Conservation (phyloP, 2,329 filamentous ascomycete species). For the Orbilia quercus region DNA sequence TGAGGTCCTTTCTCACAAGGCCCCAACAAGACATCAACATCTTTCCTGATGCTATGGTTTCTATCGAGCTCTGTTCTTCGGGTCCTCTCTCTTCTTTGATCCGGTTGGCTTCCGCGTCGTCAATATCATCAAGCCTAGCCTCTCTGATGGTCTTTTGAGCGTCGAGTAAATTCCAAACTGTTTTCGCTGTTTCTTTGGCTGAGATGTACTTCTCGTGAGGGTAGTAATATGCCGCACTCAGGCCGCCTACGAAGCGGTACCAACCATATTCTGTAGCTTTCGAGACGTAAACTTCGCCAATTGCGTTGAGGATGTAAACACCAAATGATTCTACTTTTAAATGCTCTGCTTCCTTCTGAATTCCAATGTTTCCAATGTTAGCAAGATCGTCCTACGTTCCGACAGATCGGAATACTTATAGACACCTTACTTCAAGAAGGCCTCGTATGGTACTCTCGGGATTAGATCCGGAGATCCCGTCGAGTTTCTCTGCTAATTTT, state of each 20-base stretch:
- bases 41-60: constrained; percentile 42
- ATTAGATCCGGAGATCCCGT: not conserved
- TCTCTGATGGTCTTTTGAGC: constrained; percentile 39
- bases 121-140: constrained; percentile 26
- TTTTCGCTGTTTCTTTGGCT: constrained; percentile 41
- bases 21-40: constrained; percentile 41
- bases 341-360: constrained; percentile 36
- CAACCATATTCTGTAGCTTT: constrained; percentile 38
- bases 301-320: constrained; percentile 42
- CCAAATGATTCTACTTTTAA: constrained; percentile 47
- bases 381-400: not conserved
- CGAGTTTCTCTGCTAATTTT: constrained; percentile 20
- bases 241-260: constrained; percentile 19
- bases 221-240: constrained; percentile 41
- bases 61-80: constrained; percentile 31
- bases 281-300: constrained; percentile 23
- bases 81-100: constrained; percentile 33
- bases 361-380: not conserved
- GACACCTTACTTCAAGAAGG: constrained; percentile 24
- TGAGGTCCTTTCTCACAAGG: constrained; percentile 37
- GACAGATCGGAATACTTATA: not conserved
- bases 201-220: constrained; percentile 32
- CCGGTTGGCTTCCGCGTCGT: constrained; percentile 19
- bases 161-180: constrained; percentile 36
- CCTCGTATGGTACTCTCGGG: constrained; percentile 9